Percentiles rank a stretch among this genome's conserved stretches.
phyloP scores from a whole-genome alignment of 2,329 filamentous ascomycete genomes.

The Ascochyta clinopodiicola region DNA sequence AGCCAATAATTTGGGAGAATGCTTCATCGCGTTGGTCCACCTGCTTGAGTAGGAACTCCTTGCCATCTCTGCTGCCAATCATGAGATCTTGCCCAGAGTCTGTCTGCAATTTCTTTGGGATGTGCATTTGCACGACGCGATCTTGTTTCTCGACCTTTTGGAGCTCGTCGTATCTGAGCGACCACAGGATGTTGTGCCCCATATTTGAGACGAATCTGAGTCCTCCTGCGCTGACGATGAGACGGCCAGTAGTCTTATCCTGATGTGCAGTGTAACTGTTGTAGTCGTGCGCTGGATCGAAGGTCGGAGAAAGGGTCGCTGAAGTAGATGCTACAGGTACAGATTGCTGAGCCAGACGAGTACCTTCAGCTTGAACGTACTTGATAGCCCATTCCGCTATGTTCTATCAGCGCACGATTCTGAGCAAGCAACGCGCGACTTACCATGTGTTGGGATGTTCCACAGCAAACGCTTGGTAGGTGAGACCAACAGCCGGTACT shows the following conservation, averaged over 20 bases:
- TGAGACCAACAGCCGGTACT: slow-evolving; percentile 47
- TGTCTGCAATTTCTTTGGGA: slow-evolving; percentile 22
- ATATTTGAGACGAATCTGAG: slow-evolving; percentile 26
- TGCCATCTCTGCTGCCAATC: slow-evolving; percentile 15
- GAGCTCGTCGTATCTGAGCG: slow-evolving; percentile 25
- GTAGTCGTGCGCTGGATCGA: slow-evolving; percentile 20
- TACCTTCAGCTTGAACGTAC: slow-evolving; percentile 37
- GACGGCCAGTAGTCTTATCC: slow-evolving; percentile 20
- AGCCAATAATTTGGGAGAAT: slow-evolving; percentile 43
- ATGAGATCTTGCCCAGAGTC: slow-evolving; percentile 33
- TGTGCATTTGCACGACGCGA: slow-evolving; percentile 25
- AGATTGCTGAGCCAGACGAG: slow-evolving; percentile 4
- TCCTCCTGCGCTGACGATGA: slow-evolving; percentile 27
- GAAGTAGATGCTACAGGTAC: background rate
- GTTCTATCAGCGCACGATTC: background rate
- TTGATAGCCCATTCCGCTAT: slow-evolving; percentile 46
- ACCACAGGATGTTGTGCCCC: slow-evolving; percentile 20
- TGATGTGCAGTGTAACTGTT: slow-evolving; percentile 30
- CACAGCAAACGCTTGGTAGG: slow-evolving; percentile 45
- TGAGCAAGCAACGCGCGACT: background rate
- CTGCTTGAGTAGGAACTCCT: slow-evolving; percentile 24
- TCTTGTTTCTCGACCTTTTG: slow-evolving; percentile 34
- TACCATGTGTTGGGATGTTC: slow-evolving; percentile 47
- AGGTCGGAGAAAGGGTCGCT: slow-evolving; percentile 1
- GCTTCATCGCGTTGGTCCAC: slow-evolving; percentile 38